Evolutionary conservation across 169 alveolate species (phyloP).

Genomic region (Plasmodium adleri): DNA sequence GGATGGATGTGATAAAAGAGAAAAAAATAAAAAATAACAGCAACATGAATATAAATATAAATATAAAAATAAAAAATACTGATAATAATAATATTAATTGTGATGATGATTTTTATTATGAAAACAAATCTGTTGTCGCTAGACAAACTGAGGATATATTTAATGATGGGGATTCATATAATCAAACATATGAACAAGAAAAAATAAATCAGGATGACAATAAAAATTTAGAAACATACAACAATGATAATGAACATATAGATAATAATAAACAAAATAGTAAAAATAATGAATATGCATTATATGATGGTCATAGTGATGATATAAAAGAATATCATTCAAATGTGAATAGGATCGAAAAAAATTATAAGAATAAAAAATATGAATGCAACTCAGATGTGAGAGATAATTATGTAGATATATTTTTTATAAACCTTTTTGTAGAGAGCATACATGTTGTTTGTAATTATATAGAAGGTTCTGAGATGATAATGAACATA

Average conservation of each 20-base stretch:
- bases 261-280: not conserved
- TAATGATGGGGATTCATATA: not conserved
- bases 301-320: not conserved
- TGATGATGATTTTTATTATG: too few species aligned
- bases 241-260: too few species aligned
- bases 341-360: too few species aligned
- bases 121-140: not conserved
- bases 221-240: not conserved
- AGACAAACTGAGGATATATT: not conserved
- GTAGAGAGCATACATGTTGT: conserved; percentile 38
- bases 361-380: too few species aligned
- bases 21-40: too few species aligned
- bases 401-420: not conserved
- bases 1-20: too few species aligned
- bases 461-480: conserved; percentile 4
- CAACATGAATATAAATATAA: too few species aligned
- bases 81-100: too few species aligned
- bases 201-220: not conserved
- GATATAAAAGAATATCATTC: not conserved
- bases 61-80: too few species aligned
- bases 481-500: not conserved
- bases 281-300: not conserved
- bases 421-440: conserved; percentile 2
- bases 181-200: not conserved
- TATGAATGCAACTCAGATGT: too few species aligned